Conservation (phyloP, 2,329 filamentous ascomycete species). For the Nannizziopsis arthrosporioides region DNA sequence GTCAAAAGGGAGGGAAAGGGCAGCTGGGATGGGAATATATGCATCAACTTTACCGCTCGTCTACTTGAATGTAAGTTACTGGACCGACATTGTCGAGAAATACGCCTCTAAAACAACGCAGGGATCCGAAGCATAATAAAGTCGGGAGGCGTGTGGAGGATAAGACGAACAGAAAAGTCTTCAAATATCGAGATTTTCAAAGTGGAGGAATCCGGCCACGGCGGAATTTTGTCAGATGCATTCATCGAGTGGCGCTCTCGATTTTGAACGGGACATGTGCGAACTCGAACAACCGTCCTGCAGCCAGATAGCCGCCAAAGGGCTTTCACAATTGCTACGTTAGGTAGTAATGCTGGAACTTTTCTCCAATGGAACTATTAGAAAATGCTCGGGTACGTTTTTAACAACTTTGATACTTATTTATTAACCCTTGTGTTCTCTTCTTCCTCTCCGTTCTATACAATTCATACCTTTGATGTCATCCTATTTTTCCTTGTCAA, state of each 20-base stretch:
- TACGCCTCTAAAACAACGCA: slow-evolving; percentile 22
- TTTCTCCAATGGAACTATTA: too few species aligned
- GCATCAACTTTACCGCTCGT: slow-evolving; percentile 74
- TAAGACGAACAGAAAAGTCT: slow-evolving; percentile 53
- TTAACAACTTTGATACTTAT: too few species aligned
- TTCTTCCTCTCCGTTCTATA: too few species aligned
- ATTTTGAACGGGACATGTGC: slow-evolving; percentile 8
- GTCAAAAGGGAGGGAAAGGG: slow-evolving; percentile 55
- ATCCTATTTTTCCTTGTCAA: too few species aligned
- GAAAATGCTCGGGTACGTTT: too few species aligned
- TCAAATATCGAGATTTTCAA: slow-evolving; percentile 61
- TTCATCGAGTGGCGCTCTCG: slow-evolving; percentile 60
- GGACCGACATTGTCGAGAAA: too few species aligned
- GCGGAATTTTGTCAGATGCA: slow-evolving; percentile 61
- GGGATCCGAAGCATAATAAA: slow-evolving; percentile 51
- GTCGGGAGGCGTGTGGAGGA: slow-evolving; percentile 67
- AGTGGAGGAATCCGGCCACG: slow-evolving; percentile 62
- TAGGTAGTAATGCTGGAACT: too few species aligned
- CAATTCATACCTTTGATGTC: too few species aligned
- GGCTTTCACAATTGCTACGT: too few species aligned
- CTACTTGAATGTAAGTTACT: slow-evolving; percentile 61
- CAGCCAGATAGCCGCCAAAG: too few species aligned
- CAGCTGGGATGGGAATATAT: slow-evolving; percentile 84
- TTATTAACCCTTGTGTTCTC: too few species aligned
- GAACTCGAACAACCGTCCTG: neutral